Base-by-base conservation (phyloP, 2,329 filamentous ascomycete species). In the Chaetothyriales sp. region DNA sequence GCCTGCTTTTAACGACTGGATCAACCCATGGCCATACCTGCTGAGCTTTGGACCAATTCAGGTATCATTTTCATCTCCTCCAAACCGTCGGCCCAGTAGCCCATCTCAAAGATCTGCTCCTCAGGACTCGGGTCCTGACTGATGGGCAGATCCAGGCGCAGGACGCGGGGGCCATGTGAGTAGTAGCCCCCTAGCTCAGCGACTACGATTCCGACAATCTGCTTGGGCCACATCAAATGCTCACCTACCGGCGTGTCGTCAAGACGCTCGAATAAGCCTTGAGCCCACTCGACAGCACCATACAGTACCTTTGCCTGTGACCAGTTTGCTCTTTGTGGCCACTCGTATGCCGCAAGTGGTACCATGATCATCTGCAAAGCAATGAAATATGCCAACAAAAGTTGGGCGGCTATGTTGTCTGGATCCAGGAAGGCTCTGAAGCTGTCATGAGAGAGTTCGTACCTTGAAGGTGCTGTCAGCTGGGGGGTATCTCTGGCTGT, bases 341-440 rank as follows among this genome's bases (percentile, higher is more conserved):
- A 64, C 45, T 65, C 63, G 7, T 60, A 58, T 22, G 58, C 55
- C 2, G 63, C 53, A 5, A 73, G 66, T 0, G 70, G 70, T 4
- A 64, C 64, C 51, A 75, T 63, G 5, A 73, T 60, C 1, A 70
- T 62, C 48, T 74, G 69, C 0, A 73, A 57, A 1, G 68, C 65
- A n/a, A 74, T 65, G 56, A 72, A 73, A 55, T 74, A 70, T 5
- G 68, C 63, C 4, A 74, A 63, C 4, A 75, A 59, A 2, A 73
- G 66, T 25, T 68, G 69, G 1, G 69, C 64, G 3, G 69, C 55
- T 44, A 59, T 59, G 49, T 75, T 73, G 42, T 60, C 58, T 0
- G 68, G 63, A 43, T 69, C 62, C 51, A 73, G 64, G 58, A 74
- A 72, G 1, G 62, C 60, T 43, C 66, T 63, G 52, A 75, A 73